phyloP scores from a whole-genome alignment of 2,329 filamentous ascomycete species.

The Sarocladium strictum region DNA sequence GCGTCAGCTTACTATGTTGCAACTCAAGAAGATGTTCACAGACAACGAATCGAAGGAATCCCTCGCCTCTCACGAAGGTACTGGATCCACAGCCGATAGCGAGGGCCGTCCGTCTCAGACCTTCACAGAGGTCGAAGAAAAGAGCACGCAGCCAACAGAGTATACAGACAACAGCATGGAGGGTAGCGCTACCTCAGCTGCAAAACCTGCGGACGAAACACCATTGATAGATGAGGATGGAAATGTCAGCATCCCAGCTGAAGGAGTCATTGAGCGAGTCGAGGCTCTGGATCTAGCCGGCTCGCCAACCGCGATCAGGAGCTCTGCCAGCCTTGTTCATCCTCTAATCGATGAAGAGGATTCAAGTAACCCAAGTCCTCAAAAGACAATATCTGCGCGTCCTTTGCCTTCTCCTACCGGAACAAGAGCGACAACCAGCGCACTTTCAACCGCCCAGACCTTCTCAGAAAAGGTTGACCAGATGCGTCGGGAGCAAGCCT shows the following conservation, averaged over 20 bases:
- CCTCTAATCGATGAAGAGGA: not conserved
- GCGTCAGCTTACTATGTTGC: conserved; percentile 80
- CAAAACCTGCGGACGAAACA: conserved; percentile 15
- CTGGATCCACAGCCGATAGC: conserved; percentile 46
- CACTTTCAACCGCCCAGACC: conserved; percentile 18
- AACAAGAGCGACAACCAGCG: conserved; percentile 14
- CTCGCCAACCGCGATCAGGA: conserved; percentile 23
- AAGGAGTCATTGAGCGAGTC: conserved; percentile 37
- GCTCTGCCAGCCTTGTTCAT: conserved; percentile 12
- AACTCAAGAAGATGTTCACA: conserved; percentile 90
- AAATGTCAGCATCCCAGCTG: conserved; percentile 24
- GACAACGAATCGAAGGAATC: conserved; percentile 82
- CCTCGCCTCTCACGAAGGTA: conserved; percentile 62
- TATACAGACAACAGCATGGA: conserved; percentile 28
- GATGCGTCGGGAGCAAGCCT: conserved; percentile 42
- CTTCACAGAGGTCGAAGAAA: conserved; percentile 41
- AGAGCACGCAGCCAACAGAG: conserved; percentile 37
- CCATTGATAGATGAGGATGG: conserved; percentile 20
- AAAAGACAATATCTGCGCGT: conserved; percentile 9
- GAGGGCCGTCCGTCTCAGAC: conserved; percentile 41
- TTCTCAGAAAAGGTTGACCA: conserved; percentile 45
- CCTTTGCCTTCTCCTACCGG: conserved; percentile 18
- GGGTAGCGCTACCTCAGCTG: conserved; percentile 21
- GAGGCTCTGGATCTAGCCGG: conserved; percentile 45
- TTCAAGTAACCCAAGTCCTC: conserved; percentile 8